Evolutionary conservation across 2,329 filamentous ascomycete genomes (phyloP), one percentile per base, ranked within the genome.

Genomic region (Ascochyta koolunga): DNA sequence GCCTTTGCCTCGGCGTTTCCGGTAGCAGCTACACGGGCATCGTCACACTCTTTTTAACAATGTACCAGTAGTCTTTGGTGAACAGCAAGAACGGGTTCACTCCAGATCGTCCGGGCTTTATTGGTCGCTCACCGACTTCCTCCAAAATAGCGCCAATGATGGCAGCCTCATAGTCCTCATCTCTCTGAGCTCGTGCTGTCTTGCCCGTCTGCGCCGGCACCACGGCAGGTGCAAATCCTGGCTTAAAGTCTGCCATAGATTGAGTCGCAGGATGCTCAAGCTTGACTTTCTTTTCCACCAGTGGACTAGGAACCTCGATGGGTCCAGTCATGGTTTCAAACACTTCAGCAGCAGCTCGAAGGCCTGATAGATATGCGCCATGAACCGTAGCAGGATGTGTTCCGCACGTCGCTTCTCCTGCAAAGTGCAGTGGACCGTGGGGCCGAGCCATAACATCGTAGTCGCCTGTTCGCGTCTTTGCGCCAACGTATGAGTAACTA

Each of bases 311-410:
- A 10, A 96, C 79, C 38, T 88, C 78, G 54, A 99, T 91, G 0
- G 91, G 88, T 1, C 95, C 95, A 27, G 95, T 80, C 71, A 97
- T 84, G 2, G 85, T 80, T 49, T 93, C 88, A 32, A 96, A 80
- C 2, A 99, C 84, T 68, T 98, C 93, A 3, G 90, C 88, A 10
- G 95, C 95, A 3, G 89, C 95, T 43, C 95, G 88, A 5, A 99
- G 81, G 2, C 95, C 96, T 2, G 95, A 97, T 4, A 99, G 80
- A 70, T 98, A 99, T 8, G 95, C 96, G 5, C 95, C 95, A 64
- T 99, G 95, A 0, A 99, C 95, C 2, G 95, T 99, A 27, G 96
- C 95, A 11, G 96, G 95, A 71, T 99, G 93, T 0, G 92, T 96
- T 40, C 91, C 92, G 65, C 90, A 97, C 0, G 96, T 99, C 56